Evolutionary conservation across 345 rosid genomes (phyloP).

Genomic region (Eucalyptus virginea): DNA sequence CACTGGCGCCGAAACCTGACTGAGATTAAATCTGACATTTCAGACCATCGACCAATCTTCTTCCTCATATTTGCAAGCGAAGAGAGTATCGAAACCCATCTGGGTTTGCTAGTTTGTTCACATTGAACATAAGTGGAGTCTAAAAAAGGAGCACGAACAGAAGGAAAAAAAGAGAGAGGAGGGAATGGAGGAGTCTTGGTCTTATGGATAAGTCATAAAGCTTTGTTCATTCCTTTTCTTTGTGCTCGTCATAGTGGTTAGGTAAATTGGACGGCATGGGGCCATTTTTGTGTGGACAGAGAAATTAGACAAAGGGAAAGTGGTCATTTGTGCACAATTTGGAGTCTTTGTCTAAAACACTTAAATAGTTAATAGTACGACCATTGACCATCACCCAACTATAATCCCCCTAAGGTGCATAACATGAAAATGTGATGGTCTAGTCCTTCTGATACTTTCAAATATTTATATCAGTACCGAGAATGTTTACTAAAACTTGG

Average conservation of each 20-base stretch:
- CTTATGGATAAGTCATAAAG: background rate
- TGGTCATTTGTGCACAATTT: background rate
- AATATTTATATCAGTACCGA: background rate
- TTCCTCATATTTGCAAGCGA: background rate
- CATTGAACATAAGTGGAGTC: background rate
- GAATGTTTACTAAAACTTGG: background rate
- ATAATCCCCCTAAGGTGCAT: background rate
- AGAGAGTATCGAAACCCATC: background rate
- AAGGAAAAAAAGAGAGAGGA: background rate
- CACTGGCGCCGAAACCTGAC: background rate
- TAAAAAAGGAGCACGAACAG: background rate
- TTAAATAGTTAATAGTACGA: background rate
- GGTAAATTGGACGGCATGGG: background rate
- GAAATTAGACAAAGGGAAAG: background rate
- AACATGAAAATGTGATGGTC: background rate
- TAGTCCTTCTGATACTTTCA: background rate
- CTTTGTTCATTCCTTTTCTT: background rate
- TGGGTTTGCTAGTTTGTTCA: background rate
- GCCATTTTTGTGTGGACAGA: background rate
- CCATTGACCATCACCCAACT: background rate
- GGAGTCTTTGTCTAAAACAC: background rate
- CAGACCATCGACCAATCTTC: background rate
- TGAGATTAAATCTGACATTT: background rate
- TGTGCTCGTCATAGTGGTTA: background rate
- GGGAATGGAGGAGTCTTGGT: background rate